Conservation (phyloP, 73 alveolate species). For the Durusdinium trenchii region DNA sequence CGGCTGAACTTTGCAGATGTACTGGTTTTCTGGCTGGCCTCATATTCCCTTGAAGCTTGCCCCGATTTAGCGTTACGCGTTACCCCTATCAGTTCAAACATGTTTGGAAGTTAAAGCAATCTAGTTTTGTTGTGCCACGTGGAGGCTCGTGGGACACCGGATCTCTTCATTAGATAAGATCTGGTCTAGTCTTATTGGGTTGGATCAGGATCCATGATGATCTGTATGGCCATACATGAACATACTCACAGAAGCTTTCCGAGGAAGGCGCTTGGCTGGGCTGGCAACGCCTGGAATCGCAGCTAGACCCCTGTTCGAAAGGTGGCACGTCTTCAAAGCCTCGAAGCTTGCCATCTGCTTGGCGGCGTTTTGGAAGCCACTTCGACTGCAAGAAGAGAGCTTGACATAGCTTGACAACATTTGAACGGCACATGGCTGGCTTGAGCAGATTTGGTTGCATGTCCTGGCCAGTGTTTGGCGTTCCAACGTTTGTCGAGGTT, state of each 20-base stretch:
- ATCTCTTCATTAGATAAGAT: no score
- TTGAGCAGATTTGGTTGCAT: neutral
- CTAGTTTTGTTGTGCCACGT: neutral
- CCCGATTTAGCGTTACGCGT: no score
- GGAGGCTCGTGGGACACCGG: no score
- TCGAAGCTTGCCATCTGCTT: constrained; percentile 59
- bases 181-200: no score
- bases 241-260: no score
- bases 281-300: constrained; percentile 83
- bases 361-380: constrained; percentile 83
- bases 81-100: no score
- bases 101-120: neutral
- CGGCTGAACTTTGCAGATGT: constrained; percentile 60
- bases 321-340: constrained; percentile 18
- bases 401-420: neutral
- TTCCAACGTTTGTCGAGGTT: neutral
- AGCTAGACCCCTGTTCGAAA: constrained; percentile 54
- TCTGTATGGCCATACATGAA: no score
- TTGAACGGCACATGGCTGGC: neutral
- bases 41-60: constrained; percentile 53
- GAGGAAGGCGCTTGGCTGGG: constrained; percentile 85
- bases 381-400: neutral
- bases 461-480: neutral
- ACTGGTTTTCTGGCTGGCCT: constrained; percentile 73
- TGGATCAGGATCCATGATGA: no score